Evolutionary conservation across 164 flowering plant species (phyloP).

Genomic region (Cinnamomum chago): DNA sequence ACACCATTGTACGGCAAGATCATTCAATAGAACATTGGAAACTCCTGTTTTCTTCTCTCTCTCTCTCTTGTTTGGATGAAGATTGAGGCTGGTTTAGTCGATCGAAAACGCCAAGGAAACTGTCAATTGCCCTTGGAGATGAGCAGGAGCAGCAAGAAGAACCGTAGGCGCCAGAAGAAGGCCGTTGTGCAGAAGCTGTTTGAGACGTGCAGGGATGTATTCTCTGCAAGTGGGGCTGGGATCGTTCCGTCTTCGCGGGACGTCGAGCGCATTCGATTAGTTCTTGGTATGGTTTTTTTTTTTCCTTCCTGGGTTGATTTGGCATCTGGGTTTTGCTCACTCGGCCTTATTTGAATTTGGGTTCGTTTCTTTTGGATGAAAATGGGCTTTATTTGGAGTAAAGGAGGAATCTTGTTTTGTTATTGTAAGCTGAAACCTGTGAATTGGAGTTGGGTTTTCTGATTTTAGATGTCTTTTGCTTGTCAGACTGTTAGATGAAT

Average conservation of each 20-base stretch:
- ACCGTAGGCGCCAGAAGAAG: not conserved
- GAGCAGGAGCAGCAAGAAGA: slow-evolving; percentile 14
- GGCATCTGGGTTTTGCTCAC: not conserved
- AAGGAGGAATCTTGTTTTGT: not conserved
- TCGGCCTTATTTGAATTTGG: not conserved
- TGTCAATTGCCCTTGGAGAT: not conserved
- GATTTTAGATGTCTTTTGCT: not conserved
- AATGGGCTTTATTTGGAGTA: not conserved
- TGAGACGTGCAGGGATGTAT: slow-evolving; percentile 36
- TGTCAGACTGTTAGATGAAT: not conserved
- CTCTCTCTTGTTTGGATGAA: slow-evolving; percentile 9
- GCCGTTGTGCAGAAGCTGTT: slow-evolving; percentile 46
- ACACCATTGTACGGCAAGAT: not conserved
- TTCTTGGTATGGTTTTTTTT: slow-evolving; percentile 41
- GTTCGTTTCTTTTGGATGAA: not conserved
- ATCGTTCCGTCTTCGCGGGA: slow-evolving; percentile 49
- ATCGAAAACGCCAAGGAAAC: slow-evolving; percentile 6
- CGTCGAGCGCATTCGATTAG: slow-evolving; percentile 37
- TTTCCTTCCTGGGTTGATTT: not conserved
- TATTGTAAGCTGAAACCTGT: not conserved
- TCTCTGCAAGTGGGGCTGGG: slow-evolving; percentile 44
- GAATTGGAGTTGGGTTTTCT: not conserved
- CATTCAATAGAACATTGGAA: not conserved
- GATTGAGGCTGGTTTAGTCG: slow-evolving; percentile 23
- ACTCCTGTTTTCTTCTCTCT: not conserved